Conservation (phyloP, 2,329 filamentous ascomycete species). For the Colletotrichum sp. region DNA sequence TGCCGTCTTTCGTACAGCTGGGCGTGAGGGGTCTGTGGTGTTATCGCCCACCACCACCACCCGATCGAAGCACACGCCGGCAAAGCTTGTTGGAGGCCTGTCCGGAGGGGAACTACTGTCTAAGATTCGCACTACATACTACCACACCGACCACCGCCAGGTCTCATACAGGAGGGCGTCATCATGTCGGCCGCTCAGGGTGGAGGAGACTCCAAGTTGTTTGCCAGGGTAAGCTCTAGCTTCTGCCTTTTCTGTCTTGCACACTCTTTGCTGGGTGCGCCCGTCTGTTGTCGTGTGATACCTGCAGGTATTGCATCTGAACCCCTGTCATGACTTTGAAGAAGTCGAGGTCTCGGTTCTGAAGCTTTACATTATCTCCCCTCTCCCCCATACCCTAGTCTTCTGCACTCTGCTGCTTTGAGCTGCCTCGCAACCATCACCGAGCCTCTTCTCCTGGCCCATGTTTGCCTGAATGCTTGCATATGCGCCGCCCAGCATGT, state of each 20-base stretch:
- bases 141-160: background rate
- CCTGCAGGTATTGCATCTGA: background rate
- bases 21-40: conserved; percentile 22
- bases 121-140: background rate
- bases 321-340: background rate
- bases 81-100: conserved; percentile 3
- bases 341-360: background rate
- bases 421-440: background rate
- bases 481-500: conserved; percentile 45
- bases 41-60: conserved; percentile 14
- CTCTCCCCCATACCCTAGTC: background rate
- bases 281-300: background rate
- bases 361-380: background rate
- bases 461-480: background rate
- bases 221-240: conserved; percentile 79
- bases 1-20: background rate
- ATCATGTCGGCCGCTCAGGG: conserved; percentile 62
- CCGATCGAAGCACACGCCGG: background rate
- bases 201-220: conserved; percentile 98
- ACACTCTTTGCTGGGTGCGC: background rate
- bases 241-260: background rate
- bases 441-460: background rate
- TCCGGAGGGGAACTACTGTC: background rate
- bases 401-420: background rate
- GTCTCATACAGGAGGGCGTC: conserved; percentile 12